Percentiles rank a stretch among this genome's conserved stretches.
Evolutionary conservation across 2,329 filamentous ascomycete genomes (phyloP).

Genomic region (Aureobasidium sp.): DNA sequence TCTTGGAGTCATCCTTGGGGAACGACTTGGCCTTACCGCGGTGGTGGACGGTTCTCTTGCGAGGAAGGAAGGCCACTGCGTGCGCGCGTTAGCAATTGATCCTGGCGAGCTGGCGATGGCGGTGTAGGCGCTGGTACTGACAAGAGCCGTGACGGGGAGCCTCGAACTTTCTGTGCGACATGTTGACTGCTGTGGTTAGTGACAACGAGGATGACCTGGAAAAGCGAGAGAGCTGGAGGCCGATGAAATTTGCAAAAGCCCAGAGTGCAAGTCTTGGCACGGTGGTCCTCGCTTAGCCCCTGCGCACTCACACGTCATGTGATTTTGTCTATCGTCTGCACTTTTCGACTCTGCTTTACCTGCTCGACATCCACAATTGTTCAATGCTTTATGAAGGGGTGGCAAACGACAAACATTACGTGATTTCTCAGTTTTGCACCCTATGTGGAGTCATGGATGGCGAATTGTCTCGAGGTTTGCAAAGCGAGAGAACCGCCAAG

Average conservation of each 20-base stretch:
- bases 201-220: conserved; percentile 7
- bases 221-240: conserved; percentile 1
- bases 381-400: background rate
- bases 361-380: background rate
- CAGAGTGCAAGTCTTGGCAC: conserved; percentile 12
- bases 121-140: conserved; percentile 1
- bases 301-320: background rate
- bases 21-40: conserved; percentile 99
- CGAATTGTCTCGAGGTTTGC: background rate
- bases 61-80: conserved; percentile 42
- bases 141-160: conserved; percentile 80
- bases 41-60: conserved; percentile 88
- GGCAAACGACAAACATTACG: background rate
- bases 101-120: background rate
- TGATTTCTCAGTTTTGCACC: background rate
- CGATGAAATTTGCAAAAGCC: conserved; percentile 12
- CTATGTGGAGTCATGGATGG: background rate
- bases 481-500: background rate
- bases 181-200: conserved; percentile 23
- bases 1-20: conserved; percentile 99
- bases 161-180: conserved; percentile 65
- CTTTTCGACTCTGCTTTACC: background rate
- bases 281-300: conserved; percentile 5
- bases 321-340: background rate
- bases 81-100: conserved; percentile 8